Conservation (phyloP, 2,329 filamentous ascomycete genomes). For the Trichoderma brevicompactum region DNA sequence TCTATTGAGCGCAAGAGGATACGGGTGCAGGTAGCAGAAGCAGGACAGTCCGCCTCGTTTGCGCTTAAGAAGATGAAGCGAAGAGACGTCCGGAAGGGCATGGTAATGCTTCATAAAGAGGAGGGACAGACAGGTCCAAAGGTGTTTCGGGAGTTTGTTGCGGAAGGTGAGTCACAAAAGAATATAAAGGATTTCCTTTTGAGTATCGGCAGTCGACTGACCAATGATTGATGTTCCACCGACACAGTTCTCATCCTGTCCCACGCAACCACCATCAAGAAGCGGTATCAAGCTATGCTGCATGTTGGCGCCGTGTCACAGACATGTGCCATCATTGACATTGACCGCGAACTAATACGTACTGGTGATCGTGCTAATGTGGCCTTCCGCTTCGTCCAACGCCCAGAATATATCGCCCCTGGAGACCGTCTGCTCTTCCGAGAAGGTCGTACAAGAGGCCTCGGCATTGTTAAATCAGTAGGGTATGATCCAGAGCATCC, state of each 20-base stretch:
- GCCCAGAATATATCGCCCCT: slow-evolving; percentile 87
- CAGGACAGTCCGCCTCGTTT: slow-evolving; percentile 91
- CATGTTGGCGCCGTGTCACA: slow-evolving; percentile 94
- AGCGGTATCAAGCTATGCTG: slow-evolving; percentile 96
- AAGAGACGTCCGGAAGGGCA: slow-evolving; percentile 95
- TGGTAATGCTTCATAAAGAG: slow-evolving; percentile 89
- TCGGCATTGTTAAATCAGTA: slow-evolving; percentile 90
- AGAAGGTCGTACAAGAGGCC: slow-evolving; percentile 90
- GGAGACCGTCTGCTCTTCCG: slow-evolving; percentile 91
- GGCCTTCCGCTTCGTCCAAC: slow-evolving; percentile 91
- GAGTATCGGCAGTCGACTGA: background rate
- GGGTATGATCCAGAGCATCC: slow-evolving; percentile 76
- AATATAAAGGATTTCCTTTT: background rate
- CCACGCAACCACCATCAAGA: slow-evolving; percentile 96
- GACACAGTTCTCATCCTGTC: slow-evolving; percentile 83
- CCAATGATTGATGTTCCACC: background rate
- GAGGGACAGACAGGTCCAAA: slow-evolving; percentile 72
- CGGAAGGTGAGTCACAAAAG: slow-evolving; percentile 61
- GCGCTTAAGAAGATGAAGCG: slow-evolving; percentile 84
- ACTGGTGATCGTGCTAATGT: slow-evolving; percentile 94
- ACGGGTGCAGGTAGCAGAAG: slow-evolving; percentile 81
- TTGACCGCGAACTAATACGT: slow-evolving; percentile 92
- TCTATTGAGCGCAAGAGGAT: slow-evolving; percentile 96
- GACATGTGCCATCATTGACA: slow-evolving; percentile 96
- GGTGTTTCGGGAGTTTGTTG: slow-evolving; percentile 76